phyloP scores from a whole-genome alignment of 1,139 yeast species.

The Kluyveromyces marxianus region DNA sequence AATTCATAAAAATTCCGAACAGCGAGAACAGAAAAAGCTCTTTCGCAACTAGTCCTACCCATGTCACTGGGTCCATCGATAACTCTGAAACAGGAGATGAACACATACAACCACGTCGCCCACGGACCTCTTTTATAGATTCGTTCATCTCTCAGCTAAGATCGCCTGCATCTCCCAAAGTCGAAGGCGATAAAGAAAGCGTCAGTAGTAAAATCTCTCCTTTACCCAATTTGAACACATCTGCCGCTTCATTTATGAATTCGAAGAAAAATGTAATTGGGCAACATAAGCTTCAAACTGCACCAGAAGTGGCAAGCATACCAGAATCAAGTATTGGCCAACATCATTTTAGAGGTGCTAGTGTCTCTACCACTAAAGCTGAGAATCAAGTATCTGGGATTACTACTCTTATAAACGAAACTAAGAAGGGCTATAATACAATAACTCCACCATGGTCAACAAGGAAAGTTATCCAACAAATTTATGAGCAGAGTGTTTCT shows the following conservation, averaged over 20 bases:
- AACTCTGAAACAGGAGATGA: constrained; percentile 5
- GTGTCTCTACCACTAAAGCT: not conserved
- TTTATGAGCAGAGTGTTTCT: constrained; percentile 26
- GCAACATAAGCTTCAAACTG: not conserved
- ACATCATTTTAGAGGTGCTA: not conserved
- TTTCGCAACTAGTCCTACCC: not conserved
- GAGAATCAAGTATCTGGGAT: constrained; percentile 1
- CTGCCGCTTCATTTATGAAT: constrained; percentile 1
- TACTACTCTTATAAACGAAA: constrained; percentile 1
- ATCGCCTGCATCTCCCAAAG: constrained; percentile 11
- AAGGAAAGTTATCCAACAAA: constrained; percentile 20
- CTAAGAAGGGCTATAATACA: not conserved
- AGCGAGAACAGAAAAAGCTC: not conserved
- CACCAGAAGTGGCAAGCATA: not conserved
- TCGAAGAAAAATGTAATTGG: not conserved
- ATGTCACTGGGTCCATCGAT: not conserved
- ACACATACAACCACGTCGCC: constrained; percentile 16
- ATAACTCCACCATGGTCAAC: constrained; percentile 28
- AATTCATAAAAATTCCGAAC: not conserved
- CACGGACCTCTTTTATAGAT: constrained; percentile 25
- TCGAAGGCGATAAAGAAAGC: constrained; percentile 8
- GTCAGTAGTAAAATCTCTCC: constrained; percentile 2
- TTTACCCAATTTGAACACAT: constrained; percentile 1
- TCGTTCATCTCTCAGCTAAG: constrained; percentile 20
- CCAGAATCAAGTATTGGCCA: not conserved